phyloP scores from a whole-genome alignment of 148 eudicot species.

The Amaranthus hypochondriacus region DNA sequence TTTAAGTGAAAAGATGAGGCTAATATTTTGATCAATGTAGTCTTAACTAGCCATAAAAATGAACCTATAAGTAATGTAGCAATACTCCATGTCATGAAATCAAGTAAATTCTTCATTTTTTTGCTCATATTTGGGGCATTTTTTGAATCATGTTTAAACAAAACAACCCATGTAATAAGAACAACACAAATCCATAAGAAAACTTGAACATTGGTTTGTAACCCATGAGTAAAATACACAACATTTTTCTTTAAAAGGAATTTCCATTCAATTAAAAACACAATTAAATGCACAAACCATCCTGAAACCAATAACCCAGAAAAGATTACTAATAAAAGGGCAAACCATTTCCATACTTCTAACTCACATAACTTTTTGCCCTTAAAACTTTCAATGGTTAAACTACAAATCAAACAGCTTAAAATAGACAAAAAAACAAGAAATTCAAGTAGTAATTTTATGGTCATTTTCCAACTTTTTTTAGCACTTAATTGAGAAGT shows the following conservation, averaged over 20 bases:
- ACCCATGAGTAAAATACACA: conserved; percentile 70
- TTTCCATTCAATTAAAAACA: conserved; percentile 70
- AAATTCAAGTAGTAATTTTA: conserved; percentile 54
- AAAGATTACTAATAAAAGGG: conserved; percentile 65
- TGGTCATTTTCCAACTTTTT: conserved; percentile 44
- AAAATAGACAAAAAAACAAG: conserved; percentile 39
- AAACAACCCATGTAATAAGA: conserved; percentile 60
- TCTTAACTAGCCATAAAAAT: conserved; percentile 70
- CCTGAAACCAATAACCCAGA: conserved; percentile 64
- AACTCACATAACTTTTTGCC: conserved; percentile 36
- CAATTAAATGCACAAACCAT: conserved; percentile 56
- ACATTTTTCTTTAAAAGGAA: conserved; percentile 67
- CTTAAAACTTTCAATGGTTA: conserved; percentile 36
- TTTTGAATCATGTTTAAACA: conserved; percentile 34
- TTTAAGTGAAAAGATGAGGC: conserved; percentile 81
- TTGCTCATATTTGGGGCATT: background rate
- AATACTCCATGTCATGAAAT: conserved; percentile 49
- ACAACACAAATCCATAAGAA: conserved; percentile 66
- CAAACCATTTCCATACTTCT: conserved; percentile 64
- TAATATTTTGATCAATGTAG: conserved; percentile 58
- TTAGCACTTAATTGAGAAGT: conserved; percentile 42
- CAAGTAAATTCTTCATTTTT: conserved; percentile 22
- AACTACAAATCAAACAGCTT: conserved; percentile 40
- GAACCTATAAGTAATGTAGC: conserved; percentile 56
- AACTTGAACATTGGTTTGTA: conserved; percentile 60